These are phyloP conservation scores for Penicillium macrosclerotiorum DNA, from an alignment of 495 filamentous ascomycete species.

Conservation along the genomic window DNA sequence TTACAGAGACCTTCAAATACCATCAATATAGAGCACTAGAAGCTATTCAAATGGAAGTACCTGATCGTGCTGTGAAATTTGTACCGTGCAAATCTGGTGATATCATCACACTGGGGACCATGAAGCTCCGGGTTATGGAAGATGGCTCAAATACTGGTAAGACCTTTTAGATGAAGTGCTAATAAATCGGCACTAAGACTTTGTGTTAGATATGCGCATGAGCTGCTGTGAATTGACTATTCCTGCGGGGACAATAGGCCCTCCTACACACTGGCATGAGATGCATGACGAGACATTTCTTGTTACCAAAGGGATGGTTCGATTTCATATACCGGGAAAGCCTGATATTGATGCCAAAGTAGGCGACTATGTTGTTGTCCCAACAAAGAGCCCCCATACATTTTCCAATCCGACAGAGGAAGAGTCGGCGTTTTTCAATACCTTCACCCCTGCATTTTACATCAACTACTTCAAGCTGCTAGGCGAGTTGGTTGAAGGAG, in stretches of 20 bases:
- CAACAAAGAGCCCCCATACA: conserved; percentile 9
- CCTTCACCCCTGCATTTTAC: conserved; percentile 6
- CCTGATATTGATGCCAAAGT: conserved; percentile 1
- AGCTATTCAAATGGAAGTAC: background rate
- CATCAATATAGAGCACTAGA: too few species aligned
- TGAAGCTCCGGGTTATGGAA: background rate
- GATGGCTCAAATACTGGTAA: conserved; percentile 1
- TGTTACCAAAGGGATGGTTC: background rate
- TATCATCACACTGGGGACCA: background rate
- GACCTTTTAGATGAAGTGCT: background rate
- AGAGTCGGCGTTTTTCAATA: conserved; percentile 3
- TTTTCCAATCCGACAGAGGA: conserved; percentile 8
- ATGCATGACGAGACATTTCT: conserved; percentile 11
- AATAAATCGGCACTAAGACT: background rate
- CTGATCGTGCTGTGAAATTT: background rate
- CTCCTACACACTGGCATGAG: conserved; percentile 8
- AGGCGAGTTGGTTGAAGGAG: background rate
- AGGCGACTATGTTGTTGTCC: conserved; percentile 10
- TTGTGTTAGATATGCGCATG: conserved; percentile 7
- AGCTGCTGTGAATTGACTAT: conserved; percentile 1
- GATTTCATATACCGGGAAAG: conserved; percentile 8
- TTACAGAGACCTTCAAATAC: too few species aligned
- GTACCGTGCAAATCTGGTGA: background rate
- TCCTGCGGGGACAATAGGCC: background rate
- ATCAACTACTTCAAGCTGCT: conserved; percentile 11